Conservation (phyloP, 345 rosid species). For the Pistacia atlantica region DNA sequence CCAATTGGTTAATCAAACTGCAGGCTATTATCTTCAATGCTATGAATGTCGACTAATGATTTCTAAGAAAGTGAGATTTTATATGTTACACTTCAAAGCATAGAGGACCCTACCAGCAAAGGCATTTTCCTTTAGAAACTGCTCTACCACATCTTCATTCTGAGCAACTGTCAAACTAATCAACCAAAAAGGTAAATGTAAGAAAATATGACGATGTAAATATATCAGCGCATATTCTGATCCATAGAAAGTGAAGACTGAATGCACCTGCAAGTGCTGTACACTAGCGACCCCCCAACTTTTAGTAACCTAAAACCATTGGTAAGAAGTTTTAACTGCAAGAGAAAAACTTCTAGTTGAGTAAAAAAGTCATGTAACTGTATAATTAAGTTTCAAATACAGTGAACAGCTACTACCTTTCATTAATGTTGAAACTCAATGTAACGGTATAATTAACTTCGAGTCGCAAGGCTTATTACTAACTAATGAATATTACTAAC, state of each 20-base stretch:
- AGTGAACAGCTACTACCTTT: too few species aligned
- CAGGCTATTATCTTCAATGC: neutral
- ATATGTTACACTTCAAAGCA: neutral
- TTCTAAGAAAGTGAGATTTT: neutral
- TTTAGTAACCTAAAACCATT: slow-evolving; percentile 84
- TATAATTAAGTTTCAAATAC: neutral
- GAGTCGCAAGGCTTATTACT: too few species aligned
- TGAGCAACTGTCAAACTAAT: slow-evolving; percentile 86
- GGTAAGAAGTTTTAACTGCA: slow-evolving; percentile 77
- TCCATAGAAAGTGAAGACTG: neutral
- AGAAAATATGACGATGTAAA: neutral
- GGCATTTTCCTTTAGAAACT: slow-evolving; percentile 62
- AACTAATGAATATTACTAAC: too few species aligned
- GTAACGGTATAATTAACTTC: too few species aligned
- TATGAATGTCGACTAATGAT: too few species aligned
- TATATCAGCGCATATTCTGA: neutral
- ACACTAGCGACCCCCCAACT: slow-evolving; percentile 77
- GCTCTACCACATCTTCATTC: slow-evolving; percentile 83
- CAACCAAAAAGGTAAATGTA: slow-evolving; percentile 13
- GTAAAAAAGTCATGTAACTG: neutral
- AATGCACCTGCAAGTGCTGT: slow-evolving; percentile 93
- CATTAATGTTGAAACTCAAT: too few species aligned
- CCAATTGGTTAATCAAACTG: neutral
- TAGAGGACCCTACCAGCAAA: slow-evolving; percentile 60
- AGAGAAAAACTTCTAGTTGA: neutral